Percentiles rank a stretch among this genome's conserved stretches.
phyloP scores from a whole-genome alignment of 108 stramenopile species.

The Fistulifera solaris region DNA sequence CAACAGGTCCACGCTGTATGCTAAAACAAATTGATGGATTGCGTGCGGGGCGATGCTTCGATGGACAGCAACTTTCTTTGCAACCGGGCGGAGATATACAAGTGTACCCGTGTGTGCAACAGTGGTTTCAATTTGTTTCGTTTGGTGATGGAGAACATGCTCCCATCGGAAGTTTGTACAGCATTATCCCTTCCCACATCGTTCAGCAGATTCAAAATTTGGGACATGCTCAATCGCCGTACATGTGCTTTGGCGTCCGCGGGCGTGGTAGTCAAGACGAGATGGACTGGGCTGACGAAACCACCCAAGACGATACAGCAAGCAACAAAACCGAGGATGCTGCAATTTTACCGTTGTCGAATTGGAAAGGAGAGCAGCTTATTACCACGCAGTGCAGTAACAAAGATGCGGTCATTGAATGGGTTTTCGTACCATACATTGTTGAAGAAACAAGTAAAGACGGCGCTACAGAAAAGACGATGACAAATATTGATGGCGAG shows the following conservation, averaged over 20 bases:
- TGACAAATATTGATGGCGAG: background rate
- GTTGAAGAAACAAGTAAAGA: conserved; percentile 30
- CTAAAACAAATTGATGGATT: conserved; percentile 67
- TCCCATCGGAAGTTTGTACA: conserved; percentile 54
- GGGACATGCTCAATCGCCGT: conserved; percentile 35
- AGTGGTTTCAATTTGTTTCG: conserved; percentile 80
- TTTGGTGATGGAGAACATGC: conserved; percentile 71
- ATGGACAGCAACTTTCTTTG: conserved; percentile 44
- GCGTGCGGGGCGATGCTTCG: conserved; percentile 68
- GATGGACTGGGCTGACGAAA: conserved; percentile 38
- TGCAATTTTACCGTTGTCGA: conserved; percentile 22
- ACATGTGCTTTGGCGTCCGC: conserved; percentile 64
- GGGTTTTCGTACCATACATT: conserved; percentile 73
- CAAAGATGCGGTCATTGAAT: conserved; percentile 63
- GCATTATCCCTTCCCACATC: conserved; percentile 51
- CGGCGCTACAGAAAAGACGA: background rate
- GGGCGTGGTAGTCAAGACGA: conserved; percentile 60
- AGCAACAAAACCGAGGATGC: conserved; percentile 20
- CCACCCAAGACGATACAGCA: conserved; percentile 14
- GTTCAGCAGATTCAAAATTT: conserved; percentile 26
- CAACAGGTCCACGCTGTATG: conserved; percentile 66
- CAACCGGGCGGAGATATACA: conserved; percentile 62
- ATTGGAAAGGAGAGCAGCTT: conserved; percentile 45
- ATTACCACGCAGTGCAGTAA: conserved; percentile 69
- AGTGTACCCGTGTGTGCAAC: conserved; percentile 67